These are phyloP conservation scores for Trichocladium uniseriatum DNA, from an alignment of 495 filamentous ascomycete species.

Conservation along the genomic window DNA sequence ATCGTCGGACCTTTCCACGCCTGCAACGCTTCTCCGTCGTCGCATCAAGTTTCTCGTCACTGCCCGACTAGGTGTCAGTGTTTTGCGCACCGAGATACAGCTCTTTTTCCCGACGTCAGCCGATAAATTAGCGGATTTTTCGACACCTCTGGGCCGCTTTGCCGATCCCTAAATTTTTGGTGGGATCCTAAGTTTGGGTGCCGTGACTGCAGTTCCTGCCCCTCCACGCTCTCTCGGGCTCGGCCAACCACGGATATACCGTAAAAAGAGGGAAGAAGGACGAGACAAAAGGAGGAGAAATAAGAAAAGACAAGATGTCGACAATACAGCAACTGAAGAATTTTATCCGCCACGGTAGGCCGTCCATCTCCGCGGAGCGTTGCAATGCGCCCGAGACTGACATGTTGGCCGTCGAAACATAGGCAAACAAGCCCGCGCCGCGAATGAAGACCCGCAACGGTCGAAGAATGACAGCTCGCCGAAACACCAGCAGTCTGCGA, in stretches of 20 bases:
- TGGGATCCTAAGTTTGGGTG: not conserved
- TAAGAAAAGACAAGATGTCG: constrained; percentile 49
- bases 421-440: constrained; percentile 77
- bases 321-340: constrained; percentile 81
- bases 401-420: constrained; percentile 16
- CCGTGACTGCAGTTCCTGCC: not conserved
- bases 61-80: too few species aligned
- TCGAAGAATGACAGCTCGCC: constrained; percentile 45
- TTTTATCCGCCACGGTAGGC: constrained; percentile 85
- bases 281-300: too few species aligned
- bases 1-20: not conserved
- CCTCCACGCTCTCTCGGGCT: not conserved
- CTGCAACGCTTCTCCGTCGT: too few species aligned
- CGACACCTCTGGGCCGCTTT: not conserved
- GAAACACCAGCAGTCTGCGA: constrained; percentile 31
- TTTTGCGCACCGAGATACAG: too few species aligned
- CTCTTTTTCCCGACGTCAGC: too few species aligned
- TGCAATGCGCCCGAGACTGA: too few species aligned
- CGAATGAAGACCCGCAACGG: constrained; percentile 43
- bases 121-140: too few species aligned
- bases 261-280: too few species aligned
- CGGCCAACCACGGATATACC: not conserved
- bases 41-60: too few species aligned
- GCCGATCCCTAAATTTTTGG: not conserved
- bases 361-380: not conserved